Evolutionary conservation across 768 basidiomycete genomes (phyloP).

Genomic region (Kondoa subrosea): DNA sequence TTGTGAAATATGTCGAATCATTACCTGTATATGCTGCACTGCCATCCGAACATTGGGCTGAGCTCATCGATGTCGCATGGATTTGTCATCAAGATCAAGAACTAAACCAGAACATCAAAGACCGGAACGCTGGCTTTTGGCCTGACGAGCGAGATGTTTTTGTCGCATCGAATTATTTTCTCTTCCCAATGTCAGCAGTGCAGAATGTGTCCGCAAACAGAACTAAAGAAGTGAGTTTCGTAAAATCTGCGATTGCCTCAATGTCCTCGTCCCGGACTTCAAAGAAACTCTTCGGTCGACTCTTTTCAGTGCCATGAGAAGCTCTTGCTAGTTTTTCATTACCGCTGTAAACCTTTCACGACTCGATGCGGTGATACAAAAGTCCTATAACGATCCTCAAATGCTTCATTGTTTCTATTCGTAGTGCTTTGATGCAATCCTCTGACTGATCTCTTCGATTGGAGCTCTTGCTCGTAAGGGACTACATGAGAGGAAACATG

Average conservation of each 20-base stretch:
- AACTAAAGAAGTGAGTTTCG: constrained; percentile 43
- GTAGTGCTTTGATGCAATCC: constrained; percentile 21
- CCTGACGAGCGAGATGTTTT: constrained; percentile 54
- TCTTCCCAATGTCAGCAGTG: constrained; percentile 49
- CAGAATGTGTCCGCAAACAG: constrained; percentile 37
- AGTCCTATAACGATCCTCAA: constrained; percentile 54
- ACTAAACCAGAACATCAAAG: constrained; percentile 51
- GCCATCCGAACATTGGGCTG: constrained; percentile 93
- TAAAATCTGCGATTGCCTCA: background rate
- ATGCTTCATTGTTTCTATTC: background rate
- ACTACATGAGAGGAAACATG: constrained; percentile 80
- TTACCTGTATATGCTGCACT: constrained; percentile 63
- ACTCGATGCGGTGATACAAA: constrained; percentile 71
- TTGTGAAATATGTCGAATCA: constrained; percentile 39
- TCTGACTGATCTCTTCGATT: constrained; percentile 77
- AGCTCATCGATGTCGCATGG: constrained; percentile 92
- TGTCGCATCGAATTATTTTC: constrained; percentile 74
- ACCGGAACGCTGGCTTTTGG: constrained; percentile 56
- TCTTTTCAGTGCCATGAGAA: constrained; percentile 42
- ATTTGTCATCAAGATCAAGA: constrained; percentile 90
- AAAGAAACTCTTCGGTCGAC: constrained; percentile 84
- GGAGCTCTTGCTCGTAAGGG: constrained; percentile 54
- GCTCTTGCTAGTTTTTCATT: constrained; percentile 40
- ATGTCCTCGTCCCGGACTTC: constrained; percentile 58
- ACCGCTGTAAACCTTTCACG: constrained; percentile 3